Evolutionary conservation across 371 early-diverging fungal species (phyloP).

Genomic region (Mucor lusitanicus): DNA sequence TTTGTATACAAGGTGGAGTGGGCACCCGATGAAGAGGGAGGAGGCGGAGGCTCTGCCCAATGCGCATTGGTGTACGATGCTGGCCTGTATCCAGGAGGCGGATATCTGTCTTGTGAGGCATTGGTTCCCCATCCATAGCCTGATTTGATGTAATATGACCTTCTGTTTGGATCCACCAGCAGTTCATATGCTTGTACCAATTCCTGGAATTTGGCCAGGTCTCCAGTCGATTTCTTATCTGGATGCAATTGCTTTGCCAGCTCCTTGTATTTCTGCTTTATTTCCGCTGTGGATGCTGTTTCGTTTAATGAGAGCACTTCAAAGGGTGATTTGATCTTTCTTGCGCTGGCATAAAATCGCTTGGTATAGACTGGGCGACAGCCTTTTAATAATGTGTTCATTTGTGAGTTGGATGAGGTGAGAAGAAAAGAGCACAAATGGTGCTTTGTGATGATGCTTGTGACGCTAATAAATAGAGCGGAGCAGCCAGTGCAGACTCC

Average conservation of each 20-base stretch:
- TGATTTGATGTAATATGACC: constrained; percentile 23
- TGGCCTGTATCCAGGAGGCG: constrained; percentile 12
- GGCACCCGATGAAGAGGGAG: neutral
- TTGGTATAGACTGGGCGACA: neutral
- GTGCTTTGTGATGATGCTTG: neutral
- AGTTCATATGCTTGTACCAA: constrained; percentile 42
- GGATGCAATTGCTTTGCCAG: constrained; percentile 47
- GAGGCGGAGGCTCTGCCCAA: constrained; percentile 8
- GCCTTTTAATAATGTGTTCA: neutral
- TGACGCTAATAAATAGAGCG: neutral
- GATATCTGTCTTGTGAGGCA: neutral
- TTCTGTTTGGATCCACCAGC: constrained; percentile 25
- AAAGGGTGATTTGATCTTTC: constrained; percentile 26
- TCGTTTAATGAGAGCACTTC: constrained; percentile 30
- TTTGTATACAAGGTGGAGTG: constrained; percentile 22
- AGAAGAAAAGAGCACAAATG: neutral
- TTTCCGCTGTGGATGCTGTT: constrained; percentile 21
- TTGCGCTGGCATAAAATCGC: neutral
- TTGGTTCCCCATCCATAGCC: constrained; percentile 37
- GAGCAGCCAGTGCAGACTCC: neutral
- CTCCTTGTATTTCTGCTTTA: constrained; percentile 43
- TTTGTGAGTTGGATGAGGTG: neutral
- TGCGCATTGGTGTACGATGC: constrained; percentile 18
- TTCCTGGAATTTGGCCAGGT: constrained; percentile 36
- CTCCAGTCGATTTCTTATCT: constrained; percentile 32